Conservation (phyloP, 768 basidiomycete genomes). For the Boletellus ananiceps region DNA sequence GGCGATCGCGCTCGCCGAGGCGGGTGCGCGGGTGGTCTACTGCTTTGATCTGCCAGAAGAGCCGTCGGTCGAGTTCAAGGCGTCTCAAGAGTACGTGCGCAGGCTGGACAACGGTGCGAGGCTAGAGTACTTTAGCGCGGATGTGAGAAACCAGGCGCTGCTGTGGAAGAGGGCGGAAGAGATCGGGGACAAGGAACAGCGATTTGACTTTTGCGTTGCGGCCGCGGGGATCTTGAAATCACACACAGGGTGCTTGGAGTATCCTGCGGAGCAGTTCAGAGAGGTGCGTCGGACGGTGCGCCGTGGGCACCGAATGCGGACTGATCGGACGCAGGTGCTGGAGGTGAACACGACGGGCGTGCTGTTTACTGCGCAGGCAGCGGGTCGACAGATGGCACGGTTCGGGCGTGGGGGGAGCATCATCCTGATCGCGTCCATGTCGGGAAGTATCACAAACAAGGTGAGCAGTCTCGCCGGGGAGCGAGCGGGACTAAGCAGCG, state of each 20-base stretch:
- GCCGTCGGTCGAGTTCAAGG: constrained; percentile 55
- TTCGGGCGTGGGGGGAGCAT: constrained; percentile 48
- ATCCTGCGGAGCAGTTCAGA: constrained; percentile 59
- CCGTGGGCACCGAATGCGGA: background rate
- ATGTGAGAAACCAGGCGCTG: constrained; percentile 59
- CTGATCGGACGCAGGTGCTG: constrained; percentile 45
- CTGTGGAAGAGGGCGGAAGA: constrained; percentile 54
- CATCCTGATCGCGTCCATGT: constrained; percentile 58
- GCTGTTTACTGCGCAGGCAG: constrained; percentile 58
- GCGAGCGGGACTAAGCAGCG: background rate
- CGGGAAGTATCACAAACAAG: constrained; percentile 65
- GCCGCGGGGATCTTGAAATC: constrained; percentile 69
- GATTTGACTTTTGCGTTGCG: constrained; percentile 74
- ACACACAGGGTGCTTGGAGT: constrained; percentile 60
- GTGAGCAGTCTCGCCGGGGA: constrained; percentile 32
- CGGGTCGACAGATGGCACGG: constrained; percentile 52
- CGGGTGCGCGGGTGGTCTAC: constrained; percentile 65
- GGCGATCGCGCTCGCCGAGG: constrained; percentile 70
- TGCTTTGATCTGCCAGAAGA: constrained; percentile 57
- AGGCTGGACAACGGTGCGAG: constrained; percentile 40
- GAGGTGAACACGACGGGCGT: constrained; percentile 63
- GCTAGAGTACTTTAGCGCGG: constrained; percentile 58
- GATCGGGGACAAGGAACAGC: constrained; percentile 61
- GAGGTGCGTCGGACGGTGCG: constrained; percentile 38
- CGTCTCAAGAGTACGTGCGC: constrained; percentile 48